Evolutionary conservation across 345 rosid genomes (phyloP), one percentile per base, ranked within the genome.

Genomic region (Populus alba): DNA sequence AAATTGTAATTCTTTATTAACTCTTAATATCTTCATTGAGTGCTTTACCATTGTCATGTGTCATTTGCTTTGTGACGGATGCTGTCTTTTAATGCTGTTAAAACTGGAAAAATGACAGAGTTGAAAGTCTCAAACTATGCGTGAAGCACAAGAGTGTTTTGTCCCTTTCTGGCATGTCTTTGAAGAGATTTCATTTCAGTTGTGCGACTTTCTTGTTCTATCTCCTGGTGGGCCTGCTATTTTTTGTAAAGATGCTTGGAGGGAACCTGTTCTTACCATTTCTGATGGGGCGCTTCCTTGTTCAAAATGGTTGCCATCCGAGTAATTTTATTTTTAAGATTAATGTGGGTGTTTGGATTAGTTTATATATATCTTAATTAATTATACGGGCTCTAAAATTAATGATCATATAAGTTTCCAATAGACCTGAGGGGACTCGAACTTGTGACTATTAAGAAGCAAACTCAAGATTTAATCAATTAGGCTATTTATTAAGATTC

Each of bases 1-100:
- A 76, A 74, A 7, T 57, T 80, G 78, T 73, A 79, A 61, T 68
- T 83, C 76, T 69, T 77, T 22, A 23, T 13, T 15, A 27, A 70
- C 65, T 18, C 20, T 23, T 45, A 38, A 49, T 59, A 16, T 45
- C 37, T 4, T n/a, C 45, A 22, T 8, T 4, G 4, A 31, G 49
- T 33, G 37, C 37, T 4, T 33, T 33, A 33, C 49, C 17, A 23
- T 41, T 43, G 53, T 70, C 23, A 7, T 20, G 23, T 53, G 59
- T 53, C 59, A 18, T 53, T 7, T 53, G 0, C 59, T 20, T 53
- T 20, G 59, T 20, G 8, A 53, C 2, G 59, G 59, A 20, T 20
- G 18, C 23, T n/a, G 20, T 53, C 23, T 53, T 22, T 53, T n/a
- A 4, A 4, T 53, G 59, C n/a, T 53, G 20, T 53, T 20, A 20